These are phyloP conservation scores for Trebouxia gelatinosa DNA, from an alignment of 163 green algal species.

Conservation along the genomic window DNA sequence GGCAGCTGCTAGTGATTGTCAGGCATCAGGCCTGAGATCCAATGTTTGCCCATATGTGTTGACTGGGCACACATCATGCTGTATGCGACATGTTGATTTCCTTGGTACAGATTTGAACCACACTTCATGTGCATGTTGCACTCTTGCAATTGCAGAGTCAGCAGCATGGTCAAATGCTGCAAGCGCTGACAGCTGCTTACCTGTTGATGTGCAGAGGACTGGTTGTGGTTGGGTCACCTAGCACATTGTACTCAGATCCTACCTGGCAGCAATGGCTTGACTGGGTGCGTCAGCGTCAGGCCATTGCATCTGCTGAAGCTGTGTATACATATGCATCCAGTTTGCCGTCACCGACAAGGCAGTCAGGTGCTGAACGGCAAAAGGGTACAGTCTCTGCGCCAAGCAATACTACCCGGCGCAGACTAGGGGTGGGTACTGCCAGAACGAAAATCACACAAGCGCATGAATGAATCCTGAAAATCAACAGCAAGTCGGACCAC, in stretches of 20 bases:
- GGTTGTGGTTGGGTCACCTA: constrained; percentile 78
- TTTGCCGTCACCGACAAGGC: too few species aligned
- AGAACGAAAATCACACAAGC: too few species aligned
- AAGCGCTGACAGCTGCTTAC: not conserved
- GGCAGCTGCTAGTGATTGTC: not conserved
- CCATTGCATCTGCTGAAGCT: too few species aligned
- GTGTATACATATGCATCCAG: too few species aligned
- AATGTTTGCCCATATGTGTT: not conserved
- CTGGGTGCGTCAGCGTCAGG: constrained; percentile 51
- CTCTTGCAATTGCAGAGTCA: not conserved
- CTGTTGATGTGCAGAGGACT: constrained; percentile 51
- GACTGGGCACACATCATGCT: not conserved
- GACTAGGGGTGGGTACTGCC: too few species aligned
- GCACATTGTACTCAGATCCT: constrained; percentile 52
- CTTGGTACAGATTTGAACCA: not conserved
- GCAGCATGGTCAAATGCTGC: not conserved
- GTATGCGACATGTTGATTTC: not conserved
- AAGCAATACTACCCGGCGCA: too few species aligned
- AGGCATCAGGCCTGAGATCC: not conserved
- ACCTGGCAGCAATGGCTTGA: constrained; percentile 67
- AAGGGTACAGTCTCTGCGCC: too few species aligned
- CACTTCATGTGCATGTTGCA: not conserved
- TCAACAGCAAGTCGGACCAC: too few species aligned
- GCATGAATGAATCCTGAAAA: too few species aligned
- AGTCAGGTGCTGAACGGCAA: too few species aligned